Evolutionary conservation across 768 basidiomycete genomes (phyloP), one percentile per base, ranked within the genome.

Genomic region (Mycena kentingensis): DNA sequence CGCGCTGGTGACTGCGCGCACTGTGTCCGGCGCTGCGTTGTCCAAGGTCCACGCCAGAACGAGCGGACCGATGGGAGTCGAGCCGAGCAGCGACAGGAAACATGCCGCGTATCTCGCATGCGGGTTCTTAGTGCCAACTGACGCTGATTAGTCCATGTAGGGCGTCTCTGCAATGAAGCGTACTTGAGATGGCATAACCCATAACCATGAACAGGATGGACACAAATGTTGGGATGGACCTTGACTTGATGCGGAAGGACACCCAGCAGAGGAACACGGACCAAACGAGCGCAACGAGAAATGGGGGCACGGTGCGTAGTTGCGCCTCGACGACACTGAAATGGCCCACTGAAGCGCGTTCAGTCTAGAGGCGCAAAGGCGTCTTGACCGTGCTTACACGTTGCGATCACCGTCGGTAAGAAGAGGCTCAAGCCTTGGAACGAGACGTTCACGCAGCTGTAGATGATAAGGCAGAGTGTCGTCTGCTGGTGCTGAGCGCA

Each of bases 71-170:
- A 67, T 64, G 8, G 73, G 67, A 27, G 68, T 68, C 5, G 69
- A n/a, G n/a, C n/a, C 77, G 22, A 70, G 66, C 21, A 78, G 58
- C 3, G 67, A 69, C 16, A 79, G 58, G 60, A 79, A 79, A 53
- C 77, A 77, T 4, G 77, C 77, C 3, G 71, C 77, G 63, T 79
- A 78, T 53, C 77, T 74, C 29, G 77, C 77, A 45, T 77, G 71
- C 10, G 72, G 55, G 34, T 76, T 73, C 32, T 66, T 68, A 1
- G 77, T 75, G 24, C 51, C 58, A 3, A 60, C 58, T 60, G 27
- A 8, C 32, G 32, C 12, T 12, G 37, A 42, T 15, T 27, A n/a
- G n/a, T n/a, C n/a, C n/a, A n/a, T n/a, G n/a, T n/a, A n/a, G n/a
- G n/a, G n/a, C 11, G 27, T 5, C 3, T 44, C 46, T 16, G 5